Evolutionary conservation across 768 basidiomycete genomes (phyloP).

Genomic region (Boletus huronensis): DNA sequence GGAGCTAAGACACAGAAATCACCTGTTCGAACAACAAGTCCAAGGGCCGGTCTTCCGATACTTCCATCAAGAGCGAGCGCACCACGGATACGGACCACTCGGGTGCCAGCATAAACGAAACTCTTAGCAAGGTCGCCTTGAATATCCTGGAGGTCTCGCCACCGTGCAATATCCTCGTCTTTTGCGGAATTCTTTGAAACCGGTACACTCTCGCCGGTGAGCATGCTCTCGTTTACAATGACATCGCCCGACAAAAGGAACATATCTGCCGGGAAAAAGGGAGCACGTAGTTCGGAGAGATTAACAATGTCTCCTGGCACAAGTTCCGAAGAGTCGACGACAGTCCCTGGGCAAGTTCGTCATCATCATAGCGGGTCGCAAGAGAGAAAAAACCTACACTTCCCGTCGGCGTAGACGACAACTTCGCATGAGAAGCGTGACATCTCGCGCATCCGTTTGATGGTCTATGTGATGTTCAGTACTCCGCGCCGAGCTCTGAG

Average conservation of each 20-base stretch:
- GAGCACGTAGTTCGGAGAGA: constrained; percentile 70
- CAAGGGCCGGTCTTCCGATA: constrained; percentile 62
- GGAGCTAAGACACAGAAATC: constrained; percentile 9
- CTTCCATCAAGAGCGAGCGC: constrained; percentile 50
- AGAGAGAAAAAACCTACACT: constrained; percentile 51
- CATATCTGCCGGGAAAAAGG: constrained; percentile 83
- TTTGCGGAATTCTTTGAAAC: constrained; percentile 87
- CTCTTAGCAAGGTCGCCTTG: constrained; percentile 66
- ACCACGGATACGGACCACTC: constrained; percentile 81
- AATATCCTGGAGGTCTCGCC: constrained; percentile 63
- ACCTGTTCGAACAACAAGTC: constrained; percentile 86
- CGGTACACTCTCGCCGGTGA: constrained; percentile 97
- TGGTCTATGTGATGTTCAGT: constrained; percentile 55
- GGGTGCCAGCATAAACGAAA: constrained; percentile 88
- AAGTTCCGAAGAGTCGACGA: constrained; percentile 69
- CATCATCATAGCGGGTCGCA: not conserved
- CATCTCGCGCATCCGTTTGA: constrained; percentile 93
- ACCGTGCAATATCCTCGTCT: constrained; percentile 68
- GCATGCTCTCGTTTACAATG: constrained; percentile 98
- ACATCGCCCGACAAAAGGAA: constrained; percentile 94
- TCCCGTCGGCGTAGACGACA: constrained; percentile 61
- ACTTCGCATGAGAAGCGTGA: constrained; percentile 83
- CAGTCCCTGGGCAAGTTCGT: constrained; percentile 49
- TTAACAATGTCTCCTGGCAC: constrained; percentile 94
- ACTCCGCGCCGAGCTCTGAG: not conserved